These are phyloP conservation scores for Macrotyloma uniflorum DNA, from an alignment of 306 rosid species.

Conservation along the genomic window DNA sequence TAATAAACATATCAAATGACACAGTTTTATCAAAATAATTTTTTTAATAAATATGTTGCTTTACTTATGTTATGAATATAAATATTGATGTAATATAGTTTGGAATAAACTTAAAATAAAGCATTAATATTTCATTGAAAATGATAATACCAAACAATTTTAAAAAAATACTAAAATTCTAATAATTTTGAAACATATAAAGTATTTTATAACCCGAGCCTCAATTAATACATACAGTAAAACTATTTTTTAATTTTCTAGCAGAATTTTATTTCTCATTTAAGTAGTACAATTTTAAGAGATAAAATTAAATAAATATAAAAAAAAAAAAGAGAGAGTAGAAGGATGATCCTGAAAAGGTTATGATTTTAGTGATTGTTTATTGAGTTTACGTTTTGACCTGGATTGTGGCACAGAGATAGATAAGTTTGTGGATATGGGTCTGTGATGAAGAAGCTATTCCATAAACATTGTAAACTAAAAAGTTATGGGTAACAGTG, in stretches of 20 bases:
- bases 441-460: background rate
- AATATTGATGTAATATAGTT: too few relatives aligned
- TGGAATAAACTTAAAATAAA: too few relatives aligned
- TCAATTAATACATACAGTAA: too few relatives aligned
- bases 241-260: background rate
- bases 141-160: too few relatives aligned
- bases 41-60: too few relatives aligned
- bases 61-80: too few relatives aligned
- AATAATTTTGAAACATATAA: too few relatives aligned
- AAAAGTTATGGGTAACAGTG: conserved; percentile 24
- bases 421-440: background rate
- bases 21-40: too few relatives aligned
- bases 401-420: conserved; percentile 10
- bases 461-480: background rate
- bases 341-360: background rate
- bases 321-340: background rate
- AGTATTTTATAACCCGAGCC: too few relatives aligned
- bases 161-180: too few relatives aligned
- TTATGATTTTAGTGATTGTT: background rate
- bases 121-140: too few relatives aligned
- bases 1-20: too few relatives aligned
- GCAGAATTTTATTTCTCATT: background rate
- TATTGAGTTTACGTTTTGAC: background rate
- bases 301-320: background rate
- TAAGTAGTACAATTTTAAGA: background rate